These are phyloP conservation scores for Neurospora sublineolata DNA, from an alignment of 495 filamentous ascomycete species.

Conservation along the genomic window DNA sequence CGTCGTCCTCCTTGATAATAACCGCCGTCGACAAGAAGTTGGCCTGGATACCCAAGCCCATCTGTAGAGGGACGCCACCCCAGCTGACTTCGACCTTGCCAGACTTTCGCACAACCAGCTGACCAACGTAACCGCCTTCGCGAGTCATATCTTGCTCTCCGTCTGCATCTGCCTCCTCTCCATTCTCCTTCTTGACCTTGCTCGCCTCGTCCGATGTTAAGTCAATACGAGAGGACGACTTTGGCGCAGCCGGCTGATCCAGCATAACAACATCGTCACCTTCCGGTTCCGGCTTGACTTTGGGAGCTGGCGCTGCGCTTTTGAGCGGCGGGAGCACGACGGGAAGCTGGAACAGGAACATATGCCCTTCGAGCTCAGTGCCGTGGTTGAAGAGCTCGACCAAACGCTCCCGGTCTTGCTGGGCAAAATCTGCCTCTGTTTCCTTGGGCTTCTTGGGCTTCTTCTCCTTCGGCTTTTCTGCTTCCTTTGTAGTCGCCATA, in stretches of 20 bases:
- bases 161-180: slow-evolving; percentile 10
- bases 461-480: slow-evolving; percentile 19
- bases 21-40: slow-evolving; percentile 36
- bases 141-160: slow-evolving; percentile 3
- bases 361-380: slow-evolving; percentile 31
- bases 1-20: slow-evolving; percentile 32
- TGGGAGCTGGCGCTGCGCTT: slow-evolving; percentile 3
- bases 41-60: slow-evolving; percentile 32
- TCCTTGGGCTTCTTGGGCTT: slow-evolving; percentile 20
- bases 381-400: slow-evolving; percentile 20
- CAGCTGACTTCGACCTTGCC: slow-evolving; percentile 49
- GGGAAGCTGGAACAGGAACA: slow-evolving; percentile 58
- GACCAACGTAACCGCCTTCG: slow-evolving; percentile 43
- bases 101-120: slow-evolving; percentile 46
- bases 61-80: slow-evolving; percentile 41
- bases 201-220: slow-evolving; percentile 23
- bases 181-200: slow-evolving; percentile 13
- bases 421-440: slow-evolving; percentile 22
- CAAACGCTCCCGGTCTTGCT: slow-evolving; percentile 21
- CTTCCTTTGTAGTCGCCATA: neutral
- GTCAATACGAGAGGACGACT: slow-evolving; percentile 16
- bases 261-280: slow-evolving; percentile 17
- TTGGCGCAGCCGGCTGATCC: slow-evolving; percentile 6
- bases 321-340: slow-evolving; percentile 44
- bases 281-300: slow-evolving; percentile 21